phyloP scores from a whole-genome alignment of 1,284 basidiomycete genomes.

The Sporisorium iseilematis-ciliati region DNA sequence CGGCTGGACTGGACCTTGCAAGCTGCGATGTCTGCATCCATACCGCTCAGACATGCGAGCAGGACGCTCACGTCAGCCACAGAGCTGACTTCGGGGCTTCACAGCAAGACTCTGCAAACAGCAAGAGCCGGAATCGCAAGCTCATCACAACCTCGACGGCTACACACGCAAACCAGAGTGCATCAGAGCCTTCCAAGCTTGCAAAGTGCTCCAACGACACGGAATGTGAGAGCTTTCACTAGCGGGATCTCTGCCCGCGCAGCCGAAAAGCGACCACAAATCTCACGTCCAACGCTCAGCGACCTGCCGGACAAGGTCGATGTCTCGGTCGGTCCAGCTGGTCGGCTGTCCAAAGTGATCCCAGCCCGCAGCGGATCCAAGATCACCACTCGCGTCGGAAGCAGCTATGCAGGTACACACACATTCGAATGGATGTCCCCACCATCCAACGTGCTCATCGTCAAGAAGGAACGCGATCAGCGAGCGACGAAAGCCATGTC shows the following conservation, averaged over 20 bases:
- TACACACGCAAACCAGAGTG: not conserved
- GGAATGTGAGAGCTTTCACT: not conserved
- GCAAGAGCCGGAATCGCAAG: not conserved
- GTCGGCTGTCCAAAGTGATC: constrained; percentile 60
- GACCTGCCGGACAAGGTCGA: constrained; percentile 61
- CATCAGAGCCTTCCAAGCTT: not conserved
- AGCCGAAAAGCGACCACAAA: constrained; percentile 22
- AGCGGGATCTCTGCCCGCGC: constrained; percentile 8
- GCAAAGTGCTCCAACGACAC: not conserved
- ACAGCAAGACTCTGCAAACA: not conserved
- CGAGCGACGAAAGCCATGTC: constrained; percentile 71
- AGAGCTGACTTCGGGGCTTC: not conserved
- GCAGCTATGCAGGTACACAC: constrained; percentile 66
- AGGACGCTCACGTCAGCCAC: not conserved
- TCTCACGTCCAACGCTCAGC: constrained; percentile 24
- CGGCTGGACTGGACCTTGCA: not conserved
- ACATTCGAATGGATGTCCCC: constrained; percentile 65
- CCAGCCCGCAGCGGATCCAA: constrained; percentile 41
- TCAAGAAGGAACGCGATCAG: constrained; percentile 73
- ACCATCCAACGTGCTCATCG: constrained; percentile 71
- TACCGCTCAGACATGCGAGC: not conserved
- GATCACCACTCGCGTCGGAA: constrained; percentile 62
- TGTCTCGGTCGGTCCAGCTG: constrained; percentile 52
- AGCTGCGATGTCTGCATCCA: constrained; percentile 1
- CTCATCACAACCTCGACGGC: not conserved